phyloP scores from a whole-genome alignment of 2,329 filamentous ascomycete genomes.

The Diaporthe sp. region DNA sequence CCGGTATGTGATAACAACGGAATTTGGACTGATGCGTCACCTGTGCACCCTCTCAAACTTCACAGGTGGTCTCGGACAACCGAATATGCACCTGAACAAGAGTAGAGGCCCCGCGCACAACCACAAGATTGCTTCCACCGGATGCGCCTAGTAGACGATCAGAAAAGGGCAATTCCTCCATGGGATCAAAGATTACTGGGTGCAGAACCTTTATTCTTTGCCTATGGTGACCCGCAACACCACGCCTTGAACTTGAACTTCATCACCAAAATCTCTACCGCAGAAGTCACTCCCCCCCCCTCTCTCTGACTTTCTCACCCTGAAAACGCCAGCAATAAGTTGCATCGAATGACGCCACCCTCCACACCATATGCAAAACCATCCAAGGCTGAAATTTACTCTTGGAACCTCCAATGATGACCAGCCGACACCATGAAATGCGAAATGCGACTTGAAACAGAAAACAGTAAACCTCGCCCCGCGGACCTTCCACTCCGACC shows the following conservation, averaged over 20 bases:
- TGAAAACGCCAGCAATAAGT: slow-evolving; percentile 16
- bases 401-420: slow-evolving; percentile 21
- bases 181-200: background rate
- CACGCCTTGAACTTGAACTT: background rate
- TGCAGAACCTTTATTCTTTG: slow-evolving; percentile 23
- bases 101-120: background rate
- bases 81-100: background rate
- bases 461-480: background rate
- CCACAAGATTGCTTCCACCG: background rate
- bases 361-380: slow-evolving; percentile 27
- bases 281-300: background rate
- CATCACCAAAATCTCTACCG: background rate
- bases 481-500: background rate
- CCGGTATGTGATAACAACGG: background rate
- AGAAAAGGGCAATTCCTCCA: background rate
- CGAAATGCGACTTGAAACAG: slow-evolving; percentile 18
- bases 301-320: background rate
- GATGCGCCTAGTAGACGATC: background rate
- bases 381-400: slow-evolving; percentile 23
- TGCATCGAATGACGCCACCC: slow-evolving; percentile 26
- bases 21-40: background rate
- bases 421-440: slow-evolving; percentile 25
- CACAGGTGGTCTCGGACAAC: background rate
- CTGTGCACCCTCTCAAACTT: too few relatives aligned
- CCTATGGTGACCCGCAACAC: slow-evolving; percentile 11